A percentile compares a stretch with the other conserved stretches of the same genome.
Evolutionary conservation across 2,329 filamentous ascomycete species (phyloP).

Genomic region (Harringtonia aguacate): DNA sequence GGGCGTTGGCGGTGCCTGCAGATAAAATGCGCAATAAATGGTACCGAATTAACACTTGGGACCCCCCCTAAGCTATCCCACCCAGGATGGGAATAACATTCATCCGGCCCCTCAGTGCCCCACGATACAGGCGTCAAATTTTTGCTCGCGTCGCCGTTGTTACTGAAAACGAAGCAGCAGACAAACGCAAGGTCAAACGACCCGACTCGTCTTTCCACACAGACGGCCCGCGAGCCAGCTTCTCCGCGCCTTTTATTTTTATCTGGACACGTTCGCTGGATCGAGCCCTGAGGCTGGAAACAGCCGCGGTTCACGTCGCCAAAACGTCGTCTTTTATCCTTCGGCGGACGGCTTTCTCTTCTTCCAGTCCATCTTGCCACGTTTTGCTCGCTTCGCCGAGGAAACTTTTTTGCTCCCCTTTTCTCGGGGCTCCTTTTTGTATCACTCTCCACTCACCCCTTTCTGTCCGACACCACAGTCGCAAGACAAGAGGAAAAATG

Average conservation of each 20-base stretch:
- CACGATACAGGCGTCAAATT: no score
- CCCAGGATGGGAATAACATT: no score
- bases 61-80: no score
- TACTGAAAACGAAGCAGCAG: no score
- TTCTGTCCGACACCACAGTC: conserved; percentile 17
- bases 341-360: conserved; percentile 11
- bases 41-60: no score
- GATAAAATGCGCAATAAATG: no score
- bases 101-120: no score
- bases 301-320: conserved; percentile 10
- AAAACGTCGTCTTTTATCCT: conserved; percentile 30
- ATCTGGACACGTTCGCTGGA: not conserved
- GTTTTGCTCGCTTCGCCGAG: not conserved
- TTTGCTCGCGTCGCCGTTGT: not conserved
- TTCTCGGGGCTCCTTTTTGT: conserved; percentile 8
- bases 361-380: conserved; percentile 31
- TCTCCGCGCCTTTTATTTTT: no score
- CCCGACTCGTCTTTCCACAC: conserved; percentile 11
- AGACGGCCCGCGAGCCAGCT: not conserved
- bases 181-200: no score
- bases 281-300: conserved; percentile 7
- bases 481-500: conserved; percentile 59
- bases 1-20: no score
- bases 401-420: conserved; percentile 6
- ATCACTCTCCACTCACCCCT: conserved; percentile 30